Base-by-base conservation (phyloP, 129 eudicot genomes). In the Lactuca saligna region DNA sequence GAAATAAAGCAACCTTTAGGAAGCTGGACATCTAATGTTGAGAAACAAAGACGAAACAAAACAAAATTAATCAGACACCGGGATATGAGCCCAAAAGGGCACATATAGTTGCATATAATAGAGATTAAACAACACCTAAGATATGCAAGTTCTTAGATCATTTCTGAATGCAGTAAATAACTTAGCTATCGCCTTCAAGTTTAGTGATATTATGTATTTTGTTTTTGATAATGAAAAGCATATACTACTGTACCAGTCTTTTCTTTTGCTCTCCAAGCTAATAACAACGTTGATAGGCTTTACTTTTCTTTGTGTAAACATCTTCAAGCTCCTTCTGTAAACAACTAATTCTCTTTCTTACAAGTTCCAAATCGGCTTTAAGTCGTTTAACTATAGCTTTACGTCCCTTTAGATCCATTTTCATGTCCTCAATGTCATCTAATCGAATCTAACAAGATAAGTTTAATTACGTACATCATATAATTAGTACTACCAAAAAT, bases 371-470 rank as follows among this genome's bases (percentile, higher is more conserved):
- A 12, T 62, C 69, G 2, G 70, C 59, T 59, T 72, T 72, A 37
- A 73, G 78, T 55, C 65, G 57, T 6, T 6, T 56, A 73, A 64
- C 56, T 55, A 20, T 41, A 55, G 37, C 38, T 41, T 55, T 64
- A 64, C 71, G 71, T 31, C 78, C 71, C 17, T 31, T 54, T 31
- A 8, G 57, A 63, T 39, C 11, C 37, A 33, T 54, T 39, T 73
- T 42, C 16, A 73, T 4, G 3, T 29, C 14, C 48, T 63, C 57
- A 54, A 63, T n/a, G n/a, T n/a, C n/a, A n/a, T n/a, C n/a, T n/a
- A n/a, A n/a, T n/a, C n/a, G n/a, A n/a, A n/a, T n/a, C n/a, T n/a
- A n/a, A n/a, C n/a, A n/a, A n/a, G n/a, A n/a, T n/a, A n/a, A n/a
- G n/a, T n/a, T n/a, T n/a, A n/a, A n/a, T n/a, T n/a, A n/a, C n/a